Conservation (phyloP, 2,329 filamentous ascomycete species). For the Xylariaceae sp. region DNA sequence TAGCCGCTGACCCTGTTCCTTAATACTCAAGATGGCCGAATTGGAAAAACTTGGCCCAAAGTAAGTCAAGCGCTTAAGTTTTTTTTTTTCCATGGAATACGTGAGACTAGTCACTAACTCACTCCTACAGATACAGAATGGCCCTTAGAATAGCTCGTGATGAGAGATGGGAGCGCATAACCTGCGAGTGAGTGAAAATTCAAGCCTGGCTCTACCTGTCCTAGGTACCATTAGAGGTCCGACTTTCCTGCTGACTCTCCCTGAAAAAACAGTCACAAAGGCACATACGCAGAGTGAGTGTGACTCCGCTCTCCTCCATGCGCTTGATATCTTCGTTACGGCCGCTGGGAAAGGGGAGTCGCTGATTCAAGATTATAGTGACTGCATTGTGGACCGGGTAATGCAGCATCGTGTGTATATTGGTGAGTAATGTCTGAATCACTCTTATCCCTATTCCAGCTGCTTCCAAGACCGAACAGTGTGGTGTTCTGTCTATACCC, state of each 20-base stretch:
- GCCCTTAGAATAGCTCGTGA: constrained; percentile 65
- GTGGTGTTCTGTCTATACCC: neutral
- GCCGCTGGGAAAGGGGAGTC: neutral
- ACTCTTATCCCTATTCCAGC: too few species aligned
- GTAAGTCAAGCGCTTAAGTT: constrained; percentile 42
- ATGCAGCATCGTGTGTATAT: constrained; percentile 24
- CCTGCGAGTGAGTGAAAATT: constrained; percentile 75
- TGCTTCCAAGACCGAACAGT: neutral
- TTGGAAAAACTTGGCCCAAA: constrained; percentile 84
- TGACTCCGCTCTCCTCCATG: neutral
- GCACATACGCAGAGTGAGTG: constrained; percentile 22
- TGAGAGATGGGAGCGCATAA: constrained; percentile 77
- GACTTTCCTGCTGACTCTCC: neutral
- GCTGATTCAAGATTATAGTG: constrained; percentile 9
- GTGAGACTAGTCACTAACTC: neutral
- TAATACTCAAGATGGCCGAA: constrained; percentile 35
- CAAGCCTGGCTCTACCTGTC: neutral
- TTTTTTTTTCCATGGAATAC: neutral
- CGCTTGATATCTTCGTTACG: neutral
- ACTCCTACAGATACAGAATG: constrained; percentile 13
- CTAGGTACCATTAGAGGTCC: neutral
- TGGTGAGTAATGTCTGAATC: constrained; percentile 5
- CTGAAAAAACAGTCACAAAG: constrained; percentile 12
- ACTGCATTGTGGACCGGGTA: constrained; percentile 26
- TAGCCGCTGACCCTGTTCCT: neutral